Conservation (phyloP, 371 early-diverging fungal species). For the Lichtheimia corymbifera region DNA sequence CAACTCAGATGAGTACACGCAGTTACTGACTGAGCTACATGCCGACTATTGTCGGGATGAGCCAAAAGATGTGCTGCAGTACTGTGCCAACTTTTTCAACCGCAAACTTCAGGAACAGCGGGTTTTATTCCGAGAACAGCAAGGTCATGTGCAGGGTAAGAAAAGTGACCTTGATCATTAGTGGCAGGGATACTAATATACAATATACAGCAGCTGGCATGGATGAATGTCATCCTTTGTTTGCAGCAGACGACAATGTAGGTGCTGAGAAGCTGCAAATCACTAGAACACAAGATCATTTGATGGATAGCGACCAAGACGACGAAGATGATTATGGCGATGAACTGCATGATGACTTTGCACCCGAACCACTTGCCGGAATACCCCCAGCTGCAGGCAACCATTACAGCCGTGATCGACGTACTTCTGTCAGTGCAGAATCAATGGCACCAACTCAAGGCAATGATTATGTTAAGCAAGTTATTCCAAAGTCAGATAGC, state of each 20-base stretch:
- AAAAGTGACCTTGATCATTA: not conserved
- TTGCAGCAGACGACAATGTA: not conserved
- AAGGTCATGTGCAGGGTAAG: slow-evolving; percentile 12
- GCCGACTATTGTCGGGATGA: slow-evolving; percentile 31
- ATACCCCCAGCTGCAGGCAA: slow-evolving; percentile 33
- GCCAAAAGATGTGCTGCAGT: slow-evolving; percentile 83
- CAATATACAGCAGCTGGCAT: not conserved
- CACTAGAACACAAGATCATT: slow-evolving; percentile 7
- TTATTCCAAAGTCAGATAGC: slow-evolving; percentile 87
- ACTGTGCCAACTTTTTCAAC: slow-evolving; percentile 87
- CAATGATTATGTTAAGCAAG: slow-evolving; percentile 76
- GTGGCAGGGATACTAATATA: not conserved
- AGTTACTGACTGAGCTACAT: slow-evolving; percentile 39
- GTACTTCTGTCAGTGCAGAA: slow-evolving; percentile 95
- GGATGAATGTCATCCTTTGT: slow-evolving; percentile 19
- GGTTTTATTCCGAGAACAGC: slow-evolving; percentile 20
- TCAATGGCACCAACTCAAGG: slow-evolving; percentile 87
- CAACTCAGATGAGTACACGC: slow-evolving; percentile 37
- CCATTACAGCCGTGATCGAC: slow-evolving; percentile 74
- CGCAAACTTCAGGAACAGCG: slow-evolving; percentile 69
- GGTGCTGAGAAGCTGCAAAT: not conserved
- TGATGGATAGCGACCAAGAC: slow-evolving; percentile 17
- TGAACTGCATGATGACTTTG: slow-evolving; percentile 18
- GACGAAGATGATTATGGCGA: slow-evolving; percentile 20
- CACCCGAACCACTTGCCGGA: slow-evolving; percentile 10